Percentiles rank a stretch among this genome's conserved stretches.
Evolutionary conservation across 2,329 filamentous ascomycete genomes (phyloP).

Genomic region (Harringtonia lauricola): DNA sequence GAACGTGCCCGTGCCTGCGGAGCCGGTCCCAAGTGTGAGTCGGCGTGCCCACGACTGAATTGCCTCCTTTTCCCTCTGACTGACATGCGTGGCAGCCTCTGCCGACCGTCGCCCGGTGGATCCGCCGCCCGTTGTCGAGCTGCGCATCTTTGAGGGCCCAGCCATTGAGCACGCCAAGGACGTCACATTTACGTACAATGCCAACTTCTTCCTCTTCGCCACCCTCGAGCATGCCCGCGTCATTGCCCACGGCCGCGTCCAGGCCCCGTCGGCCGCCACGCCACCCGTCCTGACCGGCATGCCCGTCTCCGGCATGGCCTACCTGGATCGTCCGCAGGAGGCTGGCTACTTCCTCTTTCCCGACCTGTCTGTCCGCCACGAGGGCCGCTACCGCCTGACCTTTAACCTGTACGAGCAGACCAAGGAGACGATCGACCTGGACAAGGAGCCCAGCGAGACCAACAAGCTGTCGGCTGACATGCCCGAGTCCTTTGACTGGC

Average conservation of each 20-base stretch:
- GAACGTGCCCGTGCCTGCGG: conserved; percentile 91
- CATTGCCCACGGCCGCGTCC: conserved; percentile 70
- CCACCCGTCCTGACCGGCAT: conserved; percentile 87
- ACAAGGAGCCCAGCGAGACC: conserved; percentile 36
- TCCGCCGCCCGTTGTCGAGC: conserved; percentile 85
- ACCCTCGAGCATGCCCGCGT: conserved; percentile 79
- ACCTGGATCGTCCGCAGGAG: conserved; percentile 72
- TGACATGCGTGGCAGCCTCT: conserved; percentile 42
- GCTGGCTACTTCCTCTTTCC: conserved; percentile 96
- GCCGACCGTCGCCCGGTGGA: conserved; percentile 88
- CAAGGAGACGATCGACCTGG: conserved; percentile 72
- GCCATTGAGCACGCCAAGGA: conserved; percentile 51
- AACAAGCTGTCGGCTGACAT: conserved; percentile 19
- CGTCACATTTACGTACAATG: conserved; percentile 84
- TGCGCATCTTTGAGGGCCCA: conserved; percentile 70
- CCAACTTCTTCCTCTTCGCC: conserved; percentile 94
- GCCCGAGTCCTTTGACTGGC: conserved; percentile 59
- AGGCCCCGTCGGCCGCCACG: conserved; percentile 53
- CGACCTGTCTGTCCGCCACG: conserved; percentile 88
- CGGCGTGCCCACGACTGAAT: conserved; percentile 4
- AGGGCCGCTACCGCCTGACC: conserved; percentile 81
- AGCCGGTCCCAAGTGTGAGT: conserved; percentile 84
- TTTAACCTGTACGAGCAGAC: conserved; percentile 93
- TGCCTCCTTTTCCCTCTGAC: background rate
- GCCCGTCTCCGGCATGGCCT: conserved; percentile 90